phyloP scores from a whole-genome alignment of 2,329 filamentous ascomycete species.

The Endothia cerciana region DNA sequence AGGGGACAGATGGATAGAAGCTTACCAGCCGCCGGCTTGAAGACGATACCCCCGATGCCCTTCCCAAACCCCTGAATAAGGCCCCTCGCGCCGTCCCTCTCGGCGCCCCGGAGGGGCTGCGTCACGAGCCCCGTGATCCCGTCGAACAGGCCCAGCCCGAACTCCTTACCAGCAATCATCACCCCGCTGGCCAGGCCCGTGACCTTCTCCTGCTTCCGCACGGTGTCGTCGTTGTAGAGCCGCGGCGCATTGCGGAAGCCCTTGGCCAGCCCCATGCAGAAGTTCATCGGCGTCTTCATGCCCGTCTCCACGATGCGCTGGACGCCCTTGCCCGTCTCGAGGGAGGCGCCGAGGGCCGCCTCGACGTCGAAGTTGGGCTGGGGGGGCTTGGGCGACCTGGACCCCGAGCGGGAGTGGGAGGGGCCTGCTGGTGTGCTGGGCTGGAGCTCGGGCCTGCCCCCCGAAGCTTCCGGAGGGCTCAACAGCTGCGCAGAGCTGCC shows the following conservation, averaged over 20 bases:
- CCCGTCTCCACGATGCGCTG: slow-evolving; percentile 75
- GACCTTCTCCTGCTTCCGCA: slow-evolving; percentile 78
- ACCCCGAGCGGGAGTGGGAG: background rate
- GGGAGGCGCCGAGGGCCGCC: slow-evolving; percentile 23
- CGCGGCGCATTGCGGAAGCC: slow-evolving; percentile 88
- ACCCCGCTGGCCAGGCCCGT: slow-evolving; percentile 77
- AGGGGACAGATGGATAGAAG: slow-evolving; percentile 22
- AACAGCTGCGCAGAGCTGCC: slow-evolving; percentile 1
- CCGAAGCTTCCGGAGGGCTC: background rate
- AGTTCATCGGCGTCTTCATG: slow-evolving; percentile 81
- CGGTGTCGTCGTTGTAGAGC: slow-evolving; percentile 82
- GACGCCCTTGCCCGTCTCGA: slow-evolving; percentile 69
- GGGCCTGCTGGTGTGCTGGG: background rate
- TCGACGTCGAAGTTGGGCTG: slow-evolving; percentile 22
- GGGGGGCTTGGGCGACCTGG: background rate
- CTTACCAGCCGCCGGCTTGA: slow-evolving; percentile 81
- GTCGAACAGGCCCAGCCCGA: slow-evolving; percentile 78
- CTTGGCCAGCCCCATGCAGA: slow-evolving; percentile 79
- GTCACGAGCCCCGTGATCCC: slow-evolving; percentile 80
- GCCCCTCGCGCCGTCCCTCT: slow-evolving; percentile 57
- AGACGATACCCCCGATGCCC: slow-evolving; percentile 77
- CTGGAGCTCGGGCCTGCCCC: background rate
- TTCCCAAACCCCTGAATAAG: slow-evolving; percentile 80
- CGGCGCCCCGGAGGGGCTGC: slow-evolving; percentile 69
- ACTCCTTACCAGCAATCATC: slow-evolving; percentile 76